Percentiles rank a stretch among this genome's conserved stretches.
Conservation (phyloP, 1,284 basidiomycete genomes). For the Ceraceosorus guamensis region DNA sequence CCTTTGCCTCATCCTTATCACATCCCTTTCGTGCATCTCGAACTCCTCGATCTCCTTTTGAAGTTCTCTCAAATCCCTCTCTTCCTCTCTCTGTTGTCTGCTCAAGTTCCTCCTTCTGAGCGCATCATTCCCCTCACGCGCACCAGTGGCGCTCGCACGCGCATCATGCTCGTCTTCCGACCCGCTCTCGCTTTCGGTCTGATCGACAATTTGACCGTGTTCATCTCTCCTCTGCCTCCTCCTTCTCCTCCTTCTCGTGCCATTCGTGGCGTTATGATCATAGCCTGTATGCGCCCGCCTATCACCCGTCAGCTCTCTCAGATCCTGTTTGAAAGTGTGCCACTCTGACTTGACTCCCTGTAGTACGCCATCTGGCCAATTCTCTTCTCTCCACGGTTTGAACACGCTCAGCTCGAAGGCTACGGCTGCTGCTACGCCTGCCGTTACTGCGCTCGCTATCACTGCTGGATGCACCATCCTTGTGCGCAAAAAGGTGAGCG, state of each 20-base stretch:
- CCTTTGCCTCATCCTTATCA: background rate
- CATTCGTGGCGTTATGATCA: background rate
- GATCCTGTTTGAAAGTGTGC: conserved; percentile 16
- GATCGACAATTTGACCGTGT: conserved; percentile 11
- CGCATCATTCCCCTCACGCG: too few relatives aligned
- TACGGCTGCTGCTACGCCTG: conserved; percentile 24
- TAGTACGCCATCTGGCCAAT: conserved; percentile 28
- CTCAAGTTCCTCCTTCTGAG: too few relatives aligned
- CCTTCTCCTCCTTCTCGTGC: conserved; percentile 12
- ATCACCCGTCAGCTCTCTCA: conserved; percentile 20
- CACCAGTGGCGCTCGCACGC: too few relatives aligned
- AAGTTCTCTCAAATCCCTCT: conserved; percentile 11
- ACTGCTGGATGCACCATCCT: conserved; percentile 31
- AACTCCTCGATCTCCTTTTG: conserved; percentile 23
- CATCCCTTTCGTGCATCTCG: conserved; percentile 24
- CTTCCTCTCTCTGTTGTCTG: conserved; percentile 3
- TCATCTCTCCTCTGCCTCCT: conserved; percentile 12
- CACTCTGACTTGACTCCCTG: conserved; percentile 22
- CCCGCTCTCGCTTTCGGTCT: too few relatives aligned
- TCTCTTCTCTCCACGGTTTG: conserved; percentile 30
- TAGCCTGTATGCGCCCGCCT: conserved; percentile 11
- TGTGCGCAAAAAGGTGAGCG: background rate
- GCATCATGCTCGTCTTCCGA: too few relatives aligned
- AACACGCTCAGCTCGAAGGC: conserved; percentile 35
- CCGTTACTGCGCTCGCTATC: conserved; percentile 26